Evolutionary conservation across 1,284 basidiomycete species (phyloP).

Genomic region (Ustilago vetiveriae): DNA sequence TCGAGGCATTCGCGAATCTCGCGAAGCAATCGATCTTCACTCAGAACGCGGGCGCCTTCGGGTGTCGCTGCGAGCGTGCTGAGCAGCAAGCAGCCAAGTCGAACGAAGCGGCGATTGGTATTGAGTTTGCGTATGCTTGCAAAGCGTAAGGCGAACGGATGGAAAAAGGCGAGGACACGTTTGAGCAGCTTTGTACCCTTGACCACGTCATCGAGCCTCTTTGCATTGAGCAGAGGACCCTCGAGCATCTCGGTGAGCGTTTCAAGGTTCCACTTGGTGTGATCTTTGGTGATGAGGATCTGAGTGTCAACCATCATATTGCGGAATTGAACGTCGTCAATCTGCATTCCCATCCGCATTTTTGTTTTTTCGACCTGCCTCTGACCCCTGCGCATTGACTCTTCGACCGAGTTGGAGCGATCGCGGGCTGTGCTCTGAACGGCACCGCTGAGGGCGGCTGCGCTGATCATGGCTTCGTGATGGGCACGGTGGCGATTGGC

Average conservation of each 20-base stretch:
- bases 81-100: conserved; percentile 75
- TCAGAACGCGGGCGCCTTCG: conserved; percentile 84
- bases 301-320: conserved; percentile 67
- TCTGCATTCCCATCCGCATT: conserved; percentile 83
- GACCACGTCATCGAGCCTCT: conserved; percentile 94
- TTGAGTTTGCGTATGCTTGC: conserved; percentile 78
- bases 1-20: conserved; percentile 89
- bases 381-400: conserved; percentile 76
- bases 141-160: conserved; percentile 87
- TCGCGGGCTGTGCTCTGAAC: conserved; percentile 25
- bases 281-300: conserved; percentile 88
- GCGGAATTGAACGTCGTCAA: conserved; percentile 65
- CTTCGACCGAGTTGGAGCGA: conserved; percentile 86
- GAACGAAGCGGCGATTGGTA: conserved; percentile 64
- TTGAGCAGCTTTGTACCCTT: conserved; percentile 87
- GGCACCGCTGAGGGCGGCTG: conserved; percentile 28
- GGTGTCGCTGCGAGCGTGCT: conserved; percentile 82
- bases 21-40: conserved; percentile 85
- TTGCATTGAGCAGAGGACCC: conserved; percentile 88
- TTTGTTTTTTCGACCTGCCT: conserved; percentile 86
- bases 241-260: conserved; percentile 87
- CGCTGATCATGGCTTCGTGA: conserved; percentile 38
- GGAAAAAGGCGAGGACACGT: conserved; percentile 88
- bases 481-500: conserved; percentile 73
- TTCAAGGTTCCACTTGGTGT: conserved; percentile 92